These are phyloP conservation scores for Aspergillus quadricinctus DNA, from an alignment of 2,329 filamentous ascomycete genomes.

Conservation along the genomic window DNA sequence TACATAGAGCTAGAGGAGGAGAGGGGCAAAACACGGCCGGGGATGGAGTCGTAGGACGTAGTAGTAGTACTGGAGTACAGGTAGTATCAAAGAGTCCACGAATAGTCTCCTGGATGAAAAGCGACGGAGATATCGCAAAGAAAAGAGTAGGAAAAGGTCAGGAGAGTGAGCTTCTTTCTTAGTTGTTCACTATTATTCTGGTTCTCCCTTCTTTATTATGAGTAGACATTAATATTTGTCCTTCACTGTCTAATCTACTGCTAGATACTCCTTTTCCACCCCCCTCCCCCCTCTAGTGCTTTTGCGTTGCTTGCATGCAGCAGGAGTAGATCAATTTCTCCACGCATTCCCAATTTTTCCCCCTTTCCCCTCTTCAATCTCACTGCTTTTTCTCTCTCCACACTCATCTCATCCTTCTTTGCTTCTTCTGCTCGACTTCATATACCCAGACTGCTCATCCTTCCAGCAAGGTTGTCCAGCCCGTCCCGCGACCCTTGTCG, in stretches of 20 bases:
- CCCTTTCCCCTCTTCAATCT: constrained; percentile 5
- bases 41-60: not conserved
- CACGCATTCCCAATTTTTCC: not conserved
- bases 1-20: not conserved
- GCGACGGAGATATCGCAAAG: not conserved
- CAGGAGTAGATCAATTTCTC: not conserved
- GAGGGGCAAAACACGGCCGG: not conserved
- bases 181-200: too few species aligned
- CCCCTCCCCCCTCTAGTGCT: not conserved
- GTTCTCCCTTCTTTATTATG: not conserved
- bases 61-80: too few species aligned
- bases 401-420: constrained; percentile 1
- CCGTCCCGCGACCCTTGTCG: constrained; percentile 16
- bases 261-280: not conserved
- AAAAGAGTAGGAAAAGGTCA: not conserved
- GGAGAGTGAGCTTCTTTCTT: not conserved
- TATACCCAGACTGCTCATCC: not conserved
- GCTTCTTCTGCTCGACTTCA: not conserved
- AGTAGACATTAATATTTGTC: too few species aligned
- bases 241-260: too few species aligned
- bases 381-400: constrained; percentile 1
- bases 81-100: too few species aligned
- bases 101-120: not conserved
- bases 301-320: not conserved
- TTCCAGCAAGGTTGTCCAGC: not conserved